These are phyloP conservation scores for Venturia asperata DNA, from an alignment of 2,329 filamentous ascomycete species.

Conservation along the genomic window DNA sequence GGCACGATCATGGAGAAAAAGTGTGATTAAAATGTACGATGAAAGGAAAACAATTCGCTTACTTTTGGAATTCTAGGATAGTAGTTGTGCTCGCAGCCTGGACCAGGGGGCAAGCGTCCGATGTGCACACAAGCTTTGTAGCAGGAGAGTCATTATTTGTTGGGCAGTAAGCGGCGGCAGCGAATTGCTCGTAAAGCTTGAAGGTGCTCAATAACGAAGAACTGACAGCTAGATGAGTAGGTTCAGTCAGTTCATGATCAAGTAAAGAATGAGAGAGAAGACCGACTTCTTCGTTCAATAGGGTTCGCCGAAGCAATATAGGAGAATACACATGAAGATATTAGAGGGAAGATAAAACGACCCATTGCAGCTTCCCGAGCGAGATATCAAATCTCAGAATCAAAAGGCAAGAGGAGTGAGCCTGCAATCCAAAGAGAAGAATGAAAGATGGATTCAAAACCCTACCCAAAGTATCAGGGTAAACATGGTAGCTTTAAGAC, in stretches of 20 bases:
- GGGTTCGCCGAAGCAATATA: not conserved
- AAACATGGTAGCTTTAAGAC: not conserved
- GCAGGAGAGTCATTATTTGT: constrained; percentile 38
- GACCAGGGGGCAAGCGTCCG: constrained; percentile 43
- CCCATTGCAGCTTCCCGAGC: not conserved
- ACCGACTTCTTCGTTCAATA: constrained; percentile 14
- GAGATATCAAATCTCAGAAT: not conserved
- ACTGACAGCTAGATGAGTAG: not conserved
- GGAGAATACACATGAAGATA: not conserved
- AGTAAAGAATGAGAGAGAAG: not conserved
- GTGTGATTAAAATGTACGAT: not conserved
- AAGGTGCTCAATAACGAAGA: constrained; percentile 10
- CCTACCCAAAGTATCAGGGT: not conserved
- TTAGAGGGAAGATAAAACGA: not conserved
- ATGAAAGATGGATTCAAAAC: not conserved
- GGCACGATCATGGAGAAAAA: not conserved
- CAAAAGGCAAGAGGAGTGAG: not conserved
- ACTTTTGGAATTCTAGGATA: constrained; percentile 19
- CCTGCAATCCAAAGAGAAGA: not conserved
- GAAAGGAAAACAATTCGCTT: not conserved
- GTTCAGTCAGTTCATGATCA: not conserved
- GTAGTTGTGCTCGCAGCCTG: constrained; percentile 41
- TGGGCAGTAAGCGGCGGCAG: constrained; percentile 47
- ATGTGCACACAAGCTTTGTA: constrained; percentile 31
- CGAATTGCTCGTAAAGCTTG: constrained; percentile 38